A percentile compares a stretch with the other conserved stretches of the same genome.
These are phyloP conservation scores for Guillardia theta DNA, from an alignment of 78 protist genomes.

Conservation along the genomic window DNA sequence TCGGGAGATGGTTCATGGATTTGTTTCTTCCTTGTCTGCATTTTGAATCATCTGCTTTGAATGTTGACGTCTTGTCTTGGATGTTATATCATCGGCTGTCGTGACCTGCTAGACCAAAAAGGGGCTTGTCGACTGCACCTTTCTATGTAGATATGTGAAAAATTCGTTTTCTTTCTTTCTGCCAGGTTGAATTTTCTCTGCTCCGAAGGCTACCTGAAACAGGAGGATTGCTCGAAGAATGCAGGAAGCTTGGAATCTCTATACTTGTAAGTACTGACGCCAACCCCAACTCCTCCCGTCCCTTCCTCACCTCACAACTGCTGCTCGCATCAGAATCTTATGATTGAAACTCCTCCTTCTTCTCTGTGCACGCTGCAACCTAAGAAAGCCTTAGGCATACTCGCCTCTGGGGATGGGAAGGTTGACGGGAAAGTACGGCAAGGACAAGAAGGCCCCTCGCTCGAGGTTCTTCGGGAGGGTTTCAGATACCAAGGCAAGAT, in stretches of 20 bases:
- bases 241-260: not conserved
- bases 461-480: not conserved
- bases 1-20: too few species aligned
- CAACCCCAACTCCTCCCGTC: not conserved
- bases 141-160: too few species aligned
- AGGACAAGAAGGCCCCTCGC: too few species aligned
- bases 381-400: too few species aligned
- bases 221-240: not conserved
- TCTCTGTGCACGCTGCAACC: not conserved
- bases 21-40: too few species aligned
- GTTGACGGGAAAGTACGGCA: not conserved
- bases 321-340: not conserved
- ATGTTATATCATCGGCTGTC: too few species aligned
- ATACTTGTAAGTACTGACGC: not conserved
- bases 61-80: too few species aligned
- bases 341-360: not conserved
- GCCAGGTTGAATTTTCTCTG: not conserved
- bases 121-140: too few species aligned
- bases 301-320: too few species aligned
- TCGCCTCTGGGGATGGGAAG: not conserved
- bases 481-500: not conserved
- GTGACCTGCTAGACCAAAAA: too few species aligned
- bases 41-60: too few species aligned
- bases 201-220: not conserved
- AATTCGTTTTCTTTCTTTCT: too few species aligned